phyloP scores from a whole-genome alignment of 2,329 filamentous ascomycete species.

The Fusarium dlaminii region DNA sequence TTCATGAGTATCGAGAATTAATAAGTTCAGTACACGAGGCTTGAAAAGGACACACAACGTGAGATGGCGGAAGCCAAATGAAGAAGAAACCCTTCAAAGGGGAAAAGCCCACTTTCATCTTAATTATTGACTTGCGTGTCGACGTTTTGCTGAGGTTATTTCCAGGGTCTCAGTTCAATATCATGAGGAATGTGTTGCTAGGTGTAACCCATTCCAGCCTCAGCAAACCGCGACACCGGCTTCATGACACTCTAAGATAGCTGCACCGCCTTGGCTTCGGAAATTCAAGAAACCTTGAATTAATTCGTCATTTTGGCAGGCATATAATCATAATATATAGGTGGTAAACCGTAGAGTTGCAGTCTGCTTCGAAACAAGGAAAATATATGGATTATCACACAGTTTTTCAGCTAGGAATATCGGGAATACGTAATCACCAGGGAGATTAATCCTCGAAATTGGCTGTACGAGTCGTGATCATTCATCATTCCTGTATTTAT shows the following conservation, averaged over 20 bases:
- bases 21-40: slow-evolving; percentile 1
- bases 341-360: background rate
- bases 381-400: background rate
- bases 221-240: slow-evolving; percentile 24
- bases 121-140: slow-evolving; percentile 9
- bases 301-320: background rate
- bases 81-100: slow-evolving; percentile 22
- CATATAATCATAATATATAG: background rate
- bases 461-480: slow-evolving; percentile 34
- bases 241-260: slow-evolving; percentile 19
- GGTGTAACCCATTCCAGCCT: slow-evolving; percentile 50
- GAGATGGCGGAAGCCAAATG: slow-evolving; percentile 21
- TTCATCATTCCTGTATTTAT: slow-evolving; percentile 45
- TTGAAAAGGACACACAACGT: slow-evolving; percentile 33
- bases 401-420: slow-evolving; percentile 1
- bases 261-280: background rate
- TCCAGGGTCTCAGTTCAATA: slow-evolving; percentile 44
- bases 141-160: slow-evolving; percentile 38
- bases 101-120: slow-evolving; percentile 37
- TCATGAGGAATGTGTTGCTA: slow-evolving; percentile 53
- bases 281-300: background rate
- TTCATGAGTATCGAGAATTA: slow-evolving; percentile 4
- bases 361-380: background rate
- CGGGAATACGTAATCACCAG: slow-evolving; percentile 13
- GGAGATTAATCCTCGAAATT: slow-evolving; percentile 25